Conservation (phyloP, 257 asterid species). For the Penstemon barbatus region DNA sequence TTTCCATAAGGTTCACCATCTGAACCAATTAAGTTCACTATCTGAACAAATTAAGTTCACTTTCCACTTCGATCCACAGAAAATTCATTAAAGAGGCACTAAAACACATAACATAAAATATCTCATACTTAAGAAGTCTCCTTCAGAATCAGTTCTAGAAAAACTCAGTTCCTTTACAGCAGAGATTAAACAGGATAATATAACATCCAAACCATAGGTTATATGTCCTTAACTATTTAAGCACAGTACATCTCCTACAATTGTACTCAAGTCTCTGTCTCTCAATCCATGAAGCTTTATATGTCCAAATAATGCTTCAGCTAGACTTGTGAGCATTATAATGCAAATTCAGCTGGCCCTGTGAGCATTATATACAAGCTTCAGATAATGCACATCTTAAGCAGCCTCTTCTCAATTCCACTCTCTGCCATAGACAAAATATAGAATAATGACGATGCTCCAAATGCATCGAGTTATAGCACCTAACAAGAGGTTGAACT, state of each 20-base stretch:
- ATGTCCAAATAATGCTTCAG: conserved; percentile 33
- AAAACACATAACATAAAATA: conserved; percentile 35
- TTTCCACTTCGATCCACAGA: conserved; percentile 29
- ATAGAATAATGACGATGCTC: conserved; percentile 37
- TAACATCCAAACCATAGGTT: conserved; percentile 21
- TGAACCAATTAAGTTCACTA: conserved; percentile 27
- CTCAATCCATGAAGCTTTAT: conserved; percentile 27
- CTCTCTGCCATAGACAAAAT: conserved; percentile 48
- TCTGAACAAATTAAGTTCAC: conserved; percentile 27
- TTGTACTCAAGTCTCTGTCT: conserved; percentile 22
- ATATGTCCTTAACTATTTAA: conserved; percentile 21
- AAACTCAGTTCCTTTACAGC: conserved; percentile 42
- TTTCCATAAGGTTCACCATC: conserved; percentile 36
- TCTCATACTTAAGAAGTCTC: conserved; percentile 34
- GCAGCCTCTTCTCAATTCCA: conserved; percentile 48
- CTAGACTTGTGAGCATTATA: conserved; percentile 30
- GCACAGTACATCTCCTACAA: conserved; percentile 27
- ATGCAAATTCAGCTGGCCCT: conserved; percentile 18
- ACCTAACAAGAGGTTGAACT: conserved; percentile 30
- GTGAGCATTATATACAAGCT: conserved; percentile 31
- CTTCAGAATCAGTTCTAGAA: conserved; percentile 25
- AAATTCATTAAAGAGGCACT: conserved; percentile 24
- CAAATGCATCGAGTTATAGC: conserved; percentile 22
- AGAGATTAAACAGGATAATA: conserved; percentile 38
- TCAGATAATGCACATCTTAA: conserved; percentile 38